phyloP scores from a whole-genome alignment of 768 basidiomycete genomes.

The Amyloporia xantha region DNA sequence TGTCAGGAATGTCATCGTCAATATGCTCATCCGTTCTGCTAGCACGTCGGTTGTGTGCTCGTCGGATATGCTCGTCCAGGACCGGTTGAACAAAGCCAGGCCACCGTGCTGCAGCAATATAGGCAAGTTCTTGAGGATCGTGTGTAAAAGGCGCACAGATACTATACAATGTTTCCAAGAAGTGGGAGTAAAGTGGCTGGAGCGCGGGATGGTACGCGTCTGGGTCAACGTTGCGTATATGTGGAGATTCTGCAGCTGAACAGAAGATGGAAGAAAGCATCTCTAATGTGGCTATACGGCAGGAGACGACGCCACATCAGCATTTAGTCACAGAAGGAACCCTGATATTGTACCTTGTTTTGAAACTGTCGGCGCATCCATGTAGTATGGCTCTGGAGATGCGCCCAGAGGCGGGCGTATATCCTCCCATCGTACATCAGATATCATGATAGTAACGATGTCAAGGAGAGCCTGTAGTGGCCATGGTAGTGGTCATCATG shows the following conservation, averaged over 20 bases:
- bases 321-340: not conserved
- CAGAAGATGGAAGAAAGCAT: conserved; percentile 36
- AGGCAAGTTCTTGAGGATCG: conserved; percentile 64
- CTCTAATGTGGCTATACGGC: conserved; percentile 28
- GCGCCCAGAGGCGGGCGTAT: conserved; percentile 64
- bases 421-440: conserved; percentile 63
- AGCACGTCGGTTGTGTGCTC: not conserved
- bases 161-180: conserved; percentile 49
- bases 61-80: conserved; percentile 32
- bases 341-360: conserved; percentile 47
- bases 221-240: conserved; percentile 13
- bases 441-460: conserved; percentile 56
- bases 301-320: no score
- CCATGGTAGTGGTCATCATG: no score
- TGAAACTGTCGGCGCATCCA: conserved; percentile 45
- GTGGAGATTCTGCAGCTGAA: not conserved
- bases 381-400: conserved; percentile 64
- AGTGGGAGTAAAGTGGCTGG: conserved; percentile 57
- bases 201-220: conserved; percentile 49
- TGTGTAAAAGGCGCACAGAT: conserved; percentile 58
- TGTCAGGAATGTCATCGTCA: conserved; percentile 10
- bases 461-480: conserved; percentile 46
- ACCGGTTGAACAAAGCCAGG: conserved; percentile 72
- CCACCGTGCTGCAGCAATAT: conserved; percentile 76
- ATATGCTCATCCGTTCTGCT: conserved; percentile 23